phyloP scores from a whole-genome alignment of 139 green algal genomes.

The Microglena sp. region DNA sequence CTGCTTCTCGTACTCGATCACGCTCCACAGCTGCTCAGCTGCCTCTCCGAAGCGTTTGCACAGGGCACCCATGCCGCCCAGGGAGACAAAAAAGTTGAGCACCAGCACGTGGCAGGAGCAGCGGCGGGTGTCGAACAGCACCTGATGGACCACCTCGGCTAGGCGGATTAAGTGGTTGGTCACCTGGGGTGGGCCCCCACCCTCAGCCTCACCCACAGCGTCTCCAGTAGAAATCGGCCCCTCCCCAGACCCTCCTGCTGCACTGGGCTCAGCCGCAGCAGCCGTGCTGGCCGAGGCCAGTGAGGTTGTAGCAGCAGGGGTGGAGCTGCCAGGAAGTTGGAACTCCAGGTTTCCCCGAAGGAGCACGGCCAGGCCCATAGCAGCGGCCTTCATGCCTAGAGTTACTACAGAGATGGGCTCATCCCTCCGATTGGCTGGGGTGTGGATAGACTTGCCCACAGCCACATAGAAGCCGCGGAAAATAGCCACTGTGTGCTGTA shows the following conservation, averaged over 20 bases:
- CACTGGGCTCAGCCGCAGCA: not conserved
- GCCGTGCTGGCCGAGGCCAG: no score
- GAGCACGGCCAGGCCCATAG: constrained; percentile 55
- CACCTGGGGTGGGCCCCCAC: not conserved
- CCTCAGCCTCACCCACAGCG: not conserved
- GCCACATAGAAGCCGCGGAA: constrained; percentile 60
- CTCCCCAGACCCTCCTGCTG: not conserved
- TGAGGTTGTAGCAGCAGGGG: no score
- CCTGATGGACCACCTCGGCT: constrained; percentile 50
- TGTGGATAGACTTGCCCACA: constrained; percentile 71
- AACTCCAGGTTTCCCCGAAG: constrained; percentile 29
- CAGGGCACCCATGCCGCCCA: constrained; percentile 21
- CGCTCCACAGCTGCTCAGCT: not conserved
- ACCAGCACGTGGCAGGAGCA: constrained; percentile 71
- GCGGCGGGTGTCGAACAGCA: constrained; percentile 73
- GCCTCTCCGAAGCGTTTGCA: constrained; percentile 16
- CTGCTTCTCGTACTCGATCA: not conserved
- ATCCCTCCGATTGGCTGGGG: constrained; percentile 48
- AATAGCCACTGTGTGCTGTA: constrained; percentile 56
- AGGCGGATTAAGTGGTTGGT: constrained; percentile 26
- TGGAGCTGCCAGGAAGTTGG: not conserved
- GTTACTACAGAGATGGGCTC: constrained; percentile 34
- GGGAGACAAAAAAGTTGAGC: constrained; percentile 62
- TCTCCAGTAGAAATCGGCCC: not conserved
- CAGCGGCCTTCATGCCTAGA: constrained; percentile 42